These are phyloP conservation scores for Dactylellina sp. DNA, from an alignment of 2,329 filamentous ascomycete genomes.

Conservation along the genomic window DNA sequence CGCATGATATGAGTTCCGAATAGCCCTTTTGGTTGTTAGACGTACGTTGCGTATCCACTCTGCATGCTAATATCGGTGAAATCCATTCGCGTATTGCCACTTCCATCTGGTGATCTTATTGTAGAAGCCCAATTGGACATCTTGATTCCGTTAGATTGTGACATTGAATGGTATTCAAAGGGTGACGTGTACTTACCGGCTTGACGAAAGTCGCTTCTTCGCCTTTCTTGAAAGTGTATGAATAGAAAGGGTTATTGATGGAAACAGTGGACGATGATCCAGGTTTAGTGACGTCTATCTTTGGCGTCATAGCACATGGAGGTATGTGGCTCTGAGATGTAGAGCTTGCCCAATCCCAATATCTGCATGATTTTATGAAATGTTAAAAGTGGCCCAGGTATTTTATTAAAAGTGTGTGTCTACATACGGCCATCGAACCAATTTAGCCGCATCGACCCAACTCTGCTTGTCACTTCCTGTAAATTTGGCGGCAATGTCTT, in stretches of 20 bases:
- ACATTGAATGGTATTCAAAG: not conserved
- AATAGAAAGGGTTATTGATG: constrained; percentile 39
- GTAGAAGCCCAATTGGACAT: not conserved
- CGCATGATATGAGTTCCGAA: too few species aligned
- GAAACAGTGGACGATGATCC: not conserved
- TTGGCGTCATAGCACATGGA: constrained; percentile 18
- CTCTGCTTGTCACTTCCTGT: constrained; percentile 39
- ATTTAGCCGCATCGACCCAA: constrained; percentile 54
- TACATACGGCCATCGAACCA: constrained; percentile 58
- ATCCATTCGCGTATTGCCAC: not conserved
- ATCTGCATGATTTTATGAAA: constrained; percentile 37
- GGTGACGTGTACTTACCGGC: constrained; percentile 19
- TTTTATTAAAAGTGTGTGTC: not conserved
- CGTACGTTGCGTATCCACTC: constrained; percentile 47
- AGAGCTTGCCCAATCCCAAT: constrained; percentile 58
- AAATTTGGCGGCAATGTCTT: constrained; percentile 41
- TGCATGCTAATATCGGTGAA: constrained; percentile 49
- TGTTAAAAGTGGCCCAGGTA: not conserved
- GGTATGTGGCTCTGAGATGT: constrained; percentile 52
- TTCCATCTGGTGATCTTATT: constrained; percentile 22
- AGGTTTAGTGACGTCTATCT: constrained; percentile 44
- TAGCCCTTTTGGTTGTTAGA: not conserved
- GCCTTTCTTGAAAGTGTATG: constrained; percentile 13
- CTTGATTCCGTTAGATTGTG: constrained; percentile 5
- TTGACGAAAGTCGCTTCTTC: constrained; percentile 19